Conservation (phyloP, 169 alveolate species). For the Cryptosporidium meleagridis region DNA sequence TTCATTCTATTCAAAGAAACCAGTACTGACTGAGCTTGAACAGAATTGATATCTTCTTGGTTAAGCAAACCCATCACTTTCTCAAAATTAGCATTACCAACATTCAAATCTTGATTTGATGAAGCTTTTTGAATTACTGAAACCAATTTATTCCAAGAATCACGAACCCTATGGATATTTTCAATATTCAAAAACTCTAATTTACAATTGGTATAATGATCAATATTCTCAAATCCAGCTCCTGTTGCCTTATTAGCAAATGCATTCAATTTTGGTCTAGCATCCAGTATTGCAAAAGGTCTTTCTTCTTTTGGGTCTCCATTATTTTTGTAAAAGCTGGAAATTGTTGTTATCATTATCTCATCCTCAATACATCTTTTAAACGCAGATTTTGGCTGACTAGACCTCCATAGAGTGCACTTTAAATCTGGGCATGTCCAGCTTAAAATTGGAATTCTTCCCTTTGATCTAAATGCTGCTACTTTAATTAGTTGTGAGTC, state of each 20-base stretch:
- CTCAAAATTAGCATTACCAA: not conserved
- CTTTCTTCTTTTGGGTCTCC: conserved; percentile 50
- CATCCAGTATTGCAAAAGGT: conserved; percentile 75
- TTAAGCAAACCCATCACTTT: not conserved
- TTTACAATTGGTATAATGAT: conserved; percentile 77
- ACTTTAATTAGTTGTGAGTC: conserved; percentile 76
- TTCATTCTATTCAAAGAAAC: conserved; percentile 4
- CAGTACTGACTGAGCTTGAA: not conserved
- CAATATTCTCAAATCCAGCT: conserved; percentile 82
- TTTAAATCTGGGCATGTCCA: conserved; percentile 61
- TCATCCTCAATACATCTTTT: conserved; percentile 76
- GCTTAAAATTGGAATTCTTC: conserved; percentile 80
- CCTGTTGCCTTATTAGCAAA: conserved; percentile 83
- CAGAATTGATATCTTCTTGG: not conserved
- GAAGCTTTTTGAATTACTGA: conserved; percentile 19
- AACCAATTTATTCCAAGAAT: conserved; percentile 37
- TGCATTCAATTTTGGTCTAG: conserved; percentile 83
- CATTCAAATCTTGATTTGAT: not conserved
- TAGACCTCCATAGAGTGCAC: conserved; percentile 76
- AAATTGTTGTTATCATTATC: conserved; percentile 58
- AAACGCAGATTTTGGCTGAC: conserved; percentile 76
- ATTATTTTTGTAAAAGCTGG: conserved; percentile 65
- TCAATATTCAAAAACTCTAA: conserved; percentile 79
- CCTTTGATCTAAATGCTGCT: conserved; percentile 78
- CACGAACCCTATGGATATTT: conserved; percentile 81